A percentile compares a stretch with the other conserved stretches of the same genome.
These are phyloP conservation scores for Cytospora piceicola DNA, from an alignment of 2,329 filamentous ascomycete genomes.

Conservation along the genomic window DNA sequence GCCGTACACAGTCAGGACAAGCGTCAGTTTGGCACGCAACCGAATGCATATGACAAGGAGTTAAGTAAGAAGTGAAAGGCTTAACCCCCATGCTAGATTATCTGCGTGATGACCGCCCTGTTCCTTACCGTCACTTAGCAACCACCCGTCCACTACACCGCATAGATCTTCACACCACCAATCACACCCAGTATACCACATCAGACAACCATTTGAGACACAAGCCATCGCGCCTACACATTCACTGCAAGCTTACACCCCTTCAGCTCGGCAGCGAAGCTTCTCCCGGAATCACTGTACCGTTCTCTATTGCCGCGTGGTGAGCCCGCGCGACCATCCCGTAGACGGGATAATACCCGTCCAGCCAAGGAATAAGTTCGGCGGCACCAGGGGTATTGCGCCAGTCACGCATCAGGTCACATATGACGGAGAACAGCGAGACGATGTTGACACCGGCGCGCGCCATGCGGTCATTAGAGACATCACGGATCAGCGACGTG, in stretches of 20 bases:
- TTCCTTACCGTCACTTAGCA: no score
- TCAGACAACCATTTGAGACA: no score
- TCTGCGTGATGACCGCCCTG: neutral
- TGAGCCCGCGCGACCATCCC: slow-evolving; percentile 66
- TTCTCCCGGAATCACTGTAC: slow-evolving; percentile 62
- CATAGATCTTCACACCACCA: neutral
- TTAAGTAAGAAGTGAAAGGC: slow-evolving; percentile 2
- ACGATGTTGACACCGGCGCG: slow-evolving; percentile 68
- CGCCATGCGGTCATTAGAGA: slow-evolving; percentile 70
- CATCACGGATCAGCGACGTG: slow-evolving; percentile 61
- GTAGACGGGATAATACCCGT: slow-evolving; percentile 68
- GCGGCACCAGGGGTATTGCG: slow-evolving; percentile 55
- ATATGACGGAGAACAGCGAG: slow-evolving; percentile 64
- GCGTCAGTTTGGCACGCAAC: neutral
- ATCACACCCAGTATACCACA: neutral
- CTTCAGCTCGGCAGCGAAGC: slow-evolving; percentile 33
- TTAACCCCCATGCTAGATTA: neutral
- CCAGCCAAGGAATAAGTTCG: slow-evolving; percentile 66
- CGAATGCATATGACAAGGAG: neutral
- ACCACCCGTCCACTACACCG: neutral
- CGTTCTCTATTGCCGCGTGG: slow-evolving; percentile 62
- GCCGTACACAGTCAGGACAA: neutral
- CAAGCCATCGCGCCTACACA: neutral
- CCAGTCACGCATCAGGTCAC: slow-evolving; percentile 75
- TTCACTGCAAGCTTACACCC: neutral